Conservation (phyloP, 192 early-diverging fungal species). For the Backusella australiensis region DNA sequence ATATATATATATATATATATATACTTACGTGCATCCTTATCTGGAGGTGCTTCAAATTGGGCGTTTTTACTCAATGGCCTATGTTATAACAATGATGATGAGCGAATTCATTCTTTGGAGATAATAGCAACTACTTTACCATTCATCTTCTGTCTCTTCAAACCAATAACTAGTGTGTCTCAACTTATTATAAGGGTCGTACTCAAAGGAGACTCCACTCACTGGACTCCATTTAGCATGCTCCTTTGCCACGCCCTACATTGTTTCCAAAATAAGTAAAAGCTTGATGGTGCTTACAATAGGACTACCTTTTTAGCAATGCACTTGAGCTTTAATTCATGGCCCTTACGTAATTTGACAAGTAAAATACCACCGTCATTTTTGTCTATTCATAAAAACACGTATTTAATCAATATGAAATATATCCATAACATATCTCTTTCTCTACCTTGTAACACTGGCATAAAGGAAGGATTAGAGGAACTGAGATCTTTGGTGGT, state of each 20-base stretch:
- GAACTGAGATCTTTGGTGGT: conserved; percentile 81
- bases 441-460: conserved; percentile 56
- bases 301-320: conserved; percentile 80
- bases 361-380: conserved; percentile 79
- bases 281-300: neutral
- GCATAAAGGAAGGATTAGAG: conserved; percentile 66
- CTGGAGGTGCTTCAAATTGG: conserved; percentile 51
- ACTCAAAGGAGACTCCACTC: conserved; percentile 88
- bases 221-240: conserved; percentile 98
- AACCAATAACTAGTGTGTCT: conserved; percentile 92
- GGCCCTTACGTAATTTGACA: conserved; percentile 87
- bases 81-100: neutral
- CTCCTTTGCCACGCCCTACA: conserved; percentile 88
- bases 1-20: too few relatives aligned
- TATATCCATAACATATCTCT: neutral
- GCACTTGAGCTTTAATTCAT: conserved; percentile 87
- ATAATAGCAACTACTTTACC: conserved; percentile 45
- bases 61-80: conserved; percentile 67
- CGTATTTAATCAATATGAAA: conserved; percentile 1
- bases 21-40: conserved; percentile 46
- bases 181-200: conserved; percentile 95
- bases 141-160: conserved; percentile 85
- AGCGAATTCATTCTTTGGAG: neutral
- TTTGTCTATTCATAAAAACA: conserved; percentile 27
- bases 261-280: neutral